A percentile compares a stretch with the other conserved stretches of the same genome.
Conservation (phyloP, 441 rosid species). For the Arabidopsis hybrid region DNA sequence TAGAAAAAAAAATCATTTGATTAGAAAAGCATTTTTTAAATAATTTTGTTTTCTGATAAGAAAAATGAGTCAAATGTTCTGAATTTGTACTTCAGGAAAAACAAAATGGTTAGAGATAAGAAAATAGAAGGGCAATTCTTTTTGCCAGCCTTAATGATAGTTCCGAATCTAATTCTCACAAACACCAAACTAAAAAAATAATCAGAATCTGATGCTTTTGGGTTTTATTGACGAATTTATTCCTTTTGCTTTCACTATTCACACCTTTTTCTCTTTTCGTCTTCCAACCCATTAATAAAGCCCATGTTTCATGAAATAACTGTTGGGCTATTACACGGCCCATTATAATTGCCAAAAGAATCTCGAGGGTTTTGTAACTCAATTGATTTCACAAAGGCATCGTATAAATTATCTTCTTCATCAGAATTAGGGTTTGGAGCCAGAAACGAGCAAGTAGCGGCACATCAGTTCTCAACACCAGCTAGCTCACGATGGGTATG, state of each 20-base stretch:
- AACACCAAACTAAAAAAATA: slow-evolving; percentile 33
- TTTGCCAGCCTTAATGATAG: slow-evolving; percentile 33
- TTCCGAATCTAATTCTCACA: slow-evolving; percentile 39
- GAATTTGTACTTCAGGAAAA: not conserved
- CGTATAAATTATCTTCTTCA: slow-evolving; percentile 19
- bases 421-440: slow-evolving; percentile 32
- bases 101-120: not conserved
- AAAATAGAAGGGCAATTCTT: not conserved
- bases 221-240: slow-evolving; percentile 34
- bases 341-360: not conserved
- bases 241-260: slow-evolving; percentile 34
- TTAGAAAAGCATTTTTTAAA: not conserved
- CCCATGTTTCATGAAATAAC: not conserved
- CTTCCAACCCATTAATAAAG: not conserved
- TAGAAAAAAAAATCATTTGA: not conserved
- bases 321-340: slow-evolving; percentile 4
- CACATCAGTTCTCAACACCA: slow-evolving; percentile 3
- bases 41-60: not conserved
- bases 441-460: slow-evolving; percentile 26
- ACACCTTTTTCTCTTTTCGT: not conserved
- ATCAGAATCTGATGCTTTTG: slow-evolving; percentile 38
- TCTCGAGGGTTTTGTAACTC: not conserved
- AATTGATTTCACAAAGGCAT: not conserved
- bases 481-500: slow-evolving; percentile 41
- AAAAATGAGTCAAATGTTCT: not conserved